Percentiles rank a stretch among this genome's conserved stretches.
phyloP scores from a whole-genome alignment of 345 rosid genomes.

The Citrus unshiu region DNA sequence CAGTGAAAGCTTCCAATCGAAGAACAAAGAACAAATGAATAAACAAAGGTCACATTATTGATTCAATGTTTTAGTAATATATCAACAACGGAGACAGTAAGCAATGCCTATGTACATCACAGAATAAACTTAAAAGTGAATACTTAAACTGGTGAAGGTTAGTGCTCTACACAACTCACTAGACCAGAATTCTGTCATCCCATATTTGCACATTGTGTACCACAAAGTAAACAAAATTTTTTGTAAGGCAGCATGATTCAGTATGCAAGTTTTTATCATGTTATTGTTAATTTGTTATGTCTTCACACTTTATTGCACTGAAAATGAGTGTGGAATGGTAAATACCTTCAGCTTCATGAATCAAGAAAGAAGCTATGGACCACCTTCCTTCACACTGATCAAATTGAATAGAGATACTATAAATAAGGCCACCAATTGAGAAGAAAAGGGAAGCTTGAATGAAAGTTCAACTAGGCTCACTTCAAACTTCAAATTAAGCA shows the following conservation, averaged over 20 bases:
- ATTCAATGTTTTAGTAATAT: background rate
- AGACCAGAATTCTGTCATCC: background rate
- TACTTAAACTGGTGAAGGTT: background rate
- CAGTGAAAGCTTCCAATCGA: background rate
- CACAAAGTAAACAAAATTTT: background rate
- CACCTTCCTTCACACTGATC: background rate
- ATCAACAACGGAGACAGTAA: background rate
- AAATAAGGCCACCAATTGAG: background rate
- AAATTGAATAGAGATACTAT: too few species aligned
- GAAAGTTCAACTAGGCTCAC: background rate
- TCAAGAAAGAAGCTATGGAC: background rate
- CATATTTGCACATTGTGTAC: background rate
- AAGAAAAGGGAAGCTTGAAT: background rate
- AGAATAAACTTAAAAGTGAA: background rate
- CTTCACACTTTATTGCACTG: background rate
- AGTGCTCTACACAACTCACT: background rate
- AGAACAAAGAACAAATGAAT: background rate
- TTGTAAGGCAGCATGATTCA: background rate
- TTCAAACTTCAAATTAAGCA: background rate
- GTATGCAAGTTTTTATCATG: background rate
- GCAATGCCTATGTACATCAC: background rate
- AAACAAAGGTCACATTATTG: background rate
- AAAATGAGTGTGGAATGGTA: background rate
- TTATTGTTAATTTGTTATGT: too few species aligned
- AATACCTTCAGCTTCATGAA: background rate